Evolutionary conservation across 306 rosid species (phyloP).

Genomic region (Carpinus viminea): DNA sequence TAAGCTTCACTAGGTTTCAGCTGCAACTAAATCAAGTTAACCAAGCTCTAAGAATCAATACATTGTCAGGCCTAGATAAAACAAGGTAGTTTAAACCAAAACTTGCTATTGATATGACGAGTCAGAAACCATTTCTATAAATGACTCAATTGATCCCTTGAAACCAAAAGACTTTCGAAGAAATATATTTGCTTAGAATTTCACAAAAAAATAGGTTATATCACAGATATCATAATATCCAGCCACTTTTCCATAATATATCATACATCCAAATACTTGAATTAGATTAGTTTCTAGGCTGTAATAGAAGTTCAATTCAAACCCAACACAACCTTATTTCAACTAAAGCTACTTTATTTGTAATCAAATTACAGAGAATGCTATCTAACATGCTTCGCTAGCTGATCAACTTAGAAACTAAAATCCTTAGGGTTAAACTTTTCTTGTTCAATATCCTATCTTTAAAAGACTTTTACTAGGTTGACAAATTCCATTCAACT

Average conservation of each 20-base stretch:
- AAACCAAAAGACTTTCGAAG: no score
- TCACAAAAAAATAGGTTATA: no score
- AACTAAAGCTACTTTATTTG: neutral
- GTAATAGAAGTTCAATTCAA: neutral
- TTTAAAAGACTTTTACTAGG: no score
- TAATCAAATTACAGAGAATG: no score
- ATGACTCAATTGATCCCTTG: neutral
- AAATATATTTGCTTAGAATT: no score
- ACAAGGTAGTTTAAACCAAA: neutral
- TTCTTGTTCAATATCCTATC: no score
- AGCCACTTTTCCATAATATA: neutral
- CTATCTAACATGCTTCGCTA: no score
- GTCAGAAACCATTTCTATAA: neutral
- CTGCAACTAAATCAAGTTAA: neutral
- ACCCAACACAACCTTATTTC: neutral
- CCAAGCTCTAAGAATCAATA: neutral
- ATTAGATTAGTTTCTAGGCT: neutral
- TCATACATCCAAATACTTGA: neutral
- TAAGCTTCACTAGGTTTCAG: neutral
- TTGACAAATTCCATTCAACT: no score
- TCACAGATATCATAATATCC: neutral
- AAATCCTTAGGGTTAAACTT: no score
- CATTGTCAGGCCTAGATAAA: slow-evolving; percentile 2
- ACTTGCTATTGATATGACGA: neutral
- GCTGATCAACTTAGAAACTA: no score